Base-by-base conservation (phyloP, 78 protist species). In the Monosiga brevicollis region DNA sequence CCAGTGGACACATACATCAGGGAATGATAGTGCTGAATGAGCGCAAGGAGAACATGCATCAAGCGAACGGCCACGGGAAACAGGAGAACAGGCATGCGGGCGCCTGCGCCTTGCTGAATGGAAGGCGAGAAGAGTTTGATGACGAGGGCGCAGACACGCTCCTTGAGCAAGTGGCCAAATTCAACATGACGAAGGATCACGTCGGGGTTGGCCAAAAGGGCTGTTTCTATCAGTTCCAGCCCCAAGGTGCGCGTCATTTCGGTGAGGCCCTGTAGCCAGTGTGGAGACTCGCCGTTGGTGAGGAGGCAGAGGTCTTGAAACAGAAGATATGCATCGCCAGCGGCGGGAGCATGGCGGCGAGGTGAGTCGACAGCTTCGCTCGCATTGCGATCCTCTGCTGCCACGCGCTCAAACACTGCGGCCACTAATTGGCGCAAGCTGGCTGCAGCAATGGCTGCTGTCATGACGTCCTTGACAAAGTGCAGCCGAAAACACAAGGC, bases 121-220 rank as follows among this genome's bases (percentile, higher is more conserved):
- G 40, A 9, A 37, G 86, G 80, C 39, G 86, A 83, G 1, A 76
- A 83, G 36, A 75, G 78, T 41, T 35, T 24, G 75, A 83, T 83
- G 78, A 83, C 86, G 34, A 75, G 76, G 42, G 86, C 75, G 62
- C 86, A 83, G 39, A 83, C 79, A 6, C 80, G 35, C 75, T 83
- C 81, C 81, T 83, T 83, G 70, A 83, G 70, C 22, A 83, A 37
- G 26, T 15, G 6, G 62, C 29, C 62, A 49, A 20, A 49, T 15
- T 6, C 62, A 49, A 20, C 62, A 15, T 49, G 62, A 6, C 35
- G 39, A 35, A 41, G 23, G 34, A 83, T 75, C 42, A 73, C n/a
- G 29, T 37, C 72, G 37, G 86, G 80, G 29, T 75, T 72, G 34
- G 10, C 0, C 38, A 22, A 3, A 25, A 83, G 86, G 32, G 73